Conservation (phyloP, 2,329 filamentous ascomycete species). For the Acephala macrosclerotiorum region DNA sequence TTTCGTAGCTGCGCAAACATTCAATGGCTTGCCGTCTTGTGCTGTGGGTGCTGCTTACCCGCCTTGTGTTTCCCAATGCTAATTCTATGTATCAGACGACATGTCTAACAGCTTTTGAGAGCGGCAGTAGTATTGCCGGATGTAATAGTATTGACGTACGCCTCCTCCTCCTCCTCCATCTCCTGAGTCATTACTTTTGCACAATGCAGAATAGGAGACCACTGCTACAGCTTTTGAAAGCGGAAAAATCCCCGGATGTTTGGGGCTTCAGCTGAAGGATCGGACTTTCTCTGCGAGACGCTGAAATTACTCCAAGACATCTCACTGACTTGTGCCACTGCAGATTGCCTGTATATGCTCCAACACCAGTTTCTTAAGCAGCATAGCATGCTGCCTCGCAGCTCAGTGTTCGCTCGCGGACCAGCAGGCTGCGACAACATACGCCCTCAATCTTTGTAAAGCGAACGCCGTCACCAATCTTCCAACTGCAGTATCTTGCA, state of each 20-base stretch:
- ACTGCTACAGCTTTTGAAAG: no score
- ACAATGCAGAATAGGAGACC: background rate
- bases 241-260: no score
- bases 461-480: slow-evolving; percentile 44
- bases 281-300: no score
- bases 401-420: slow-evolving; percentile 50
- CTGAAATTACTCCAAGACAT: background rate
- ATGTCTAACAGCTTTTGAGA: slow-evolving; percentile 46
- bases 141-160: slow-evolving; percentile 38
- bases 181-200: no score
- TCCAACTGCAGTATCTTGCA: slow-evolving; percentile 35
- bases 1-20: slow-evolving; percentile 57
- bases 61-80: no score
- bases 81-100: slow-evolving; percentile 36
- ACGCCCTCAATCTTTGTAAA: slow-evolving; percentile 45
- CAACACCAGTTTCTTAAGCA: slow-evolving; percentile 51
- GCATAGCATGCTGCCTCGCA: slow-evolving; percentile 58
- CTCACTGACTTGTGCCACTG: background rate
- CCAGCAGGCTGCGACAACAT: slow-evolving; percentile 46
- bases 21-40: slow-evolving; percentile 56
- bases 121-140: slow-evolving; percentile 49
- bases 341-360: slow-evolving; percentile 58
- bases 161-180: background rate
- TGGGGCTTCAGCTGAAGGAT: no score
- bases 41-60: slow-evolving; percentile 63